Evolutionary conservation across 495 filamentous ascomycete genomes (phyloP).

Genomic region (Tuber calosporum): DNA sequence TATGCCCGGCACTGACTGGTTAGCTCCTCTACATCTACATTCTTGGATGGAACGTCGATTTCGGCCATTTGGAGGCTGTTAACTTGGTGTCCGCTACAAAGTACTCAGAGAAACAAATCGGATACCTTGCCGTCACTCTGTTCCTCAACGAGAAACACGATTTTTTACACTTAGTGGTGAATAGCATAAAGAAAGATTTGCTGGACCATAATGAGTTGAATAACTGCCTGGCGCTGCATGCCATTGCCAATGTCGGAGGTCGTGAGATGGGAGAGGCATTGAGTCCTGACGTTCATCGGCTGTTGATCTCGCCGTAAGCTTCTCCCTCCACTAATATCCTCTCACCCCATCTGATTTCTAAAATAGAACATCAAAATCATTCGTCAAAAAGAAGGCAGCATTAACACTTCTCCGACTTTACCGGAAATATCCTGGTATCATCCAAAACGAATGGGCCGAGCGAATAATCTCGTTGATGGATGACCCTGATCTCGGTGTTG

Average conservation of each 20-base stretch:
- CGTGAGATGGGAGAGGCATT: constrained; percentile 95
- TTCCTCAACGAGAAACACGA: constrained; percentile 98
- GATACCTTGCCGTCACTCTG: constrained; percentile 92
- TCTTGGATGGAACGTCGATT: constrained; percentile 97
- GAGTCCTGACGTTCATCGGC: constrained; percentile 82
- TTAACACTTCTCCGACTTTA: constrained; percentile 92
- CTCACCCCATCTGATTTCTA: constrained; percentile 3
- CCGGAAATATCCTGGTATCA: constrained; percentile 84
- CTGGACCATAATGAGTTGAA: constrained; percentile 92
- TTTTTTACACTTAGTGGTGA: constrained; percentile 89
- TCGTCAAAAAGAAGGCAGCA: constrained; percentile 99
- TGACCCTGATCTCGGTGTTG: constrained; percentile 88
- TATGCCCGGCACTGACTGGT: constrained; percentile 37
- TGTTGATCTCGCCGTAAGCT: constrained; percentile 90
- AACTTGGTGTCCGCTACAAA: constrained; percentile 94
- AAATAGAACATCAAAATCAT: constrained; percentile 81
- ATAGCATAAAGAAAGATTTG: constrained; percentile 95
- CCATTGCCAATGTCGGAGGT: constrained; percentile 95
- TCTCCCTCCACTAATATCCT: background rate
- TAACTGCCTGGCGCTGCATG: constrained; percentile 96
- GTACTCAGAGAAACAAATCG: constrained; percentile 99
- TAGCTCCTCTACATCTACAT: constrained; percentile 98
- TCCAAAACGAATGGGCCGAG: constrained; percentile 94
- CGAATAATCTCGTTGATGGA: constrained; percentile 98
- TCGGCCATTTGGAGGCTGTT: constrained; percentile 95